Evolutionary conservation across 306 rosid species (phyloP), one percentile per base, ranked within the genome.

Genomic region (Crotalaria pallida): DNA sequence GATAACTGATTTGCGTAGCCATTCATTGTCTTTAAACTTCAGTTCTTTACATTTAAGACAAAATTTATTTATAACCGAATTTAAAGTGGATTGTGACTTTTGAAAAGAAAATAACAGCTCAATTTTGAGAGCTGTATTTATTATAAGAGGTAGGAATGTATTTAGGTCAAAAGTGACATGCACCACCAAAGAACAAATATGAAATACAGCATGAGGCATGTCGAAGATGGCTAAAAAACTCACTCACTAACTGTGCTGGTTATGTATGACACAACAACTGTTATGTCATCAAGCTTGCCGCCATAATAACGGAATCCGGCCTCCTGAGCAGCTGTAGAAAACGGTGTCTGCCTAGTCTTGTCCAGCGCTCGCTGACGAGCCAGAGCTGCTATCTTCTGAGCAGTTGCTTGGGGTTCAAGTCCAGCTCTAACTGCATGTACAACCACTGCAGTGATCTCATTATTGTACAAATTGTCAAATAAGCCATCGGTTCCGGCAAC

Each of bases 231-330:
- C 7, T 13, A 5, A 31, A 31, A 31, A 31, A 31, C 36, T 31
- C 36, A 31, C 36, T 31, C 36, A 31, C 41, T 65, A 12, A 24
- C 34, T 18, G 79, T 83, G 67, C 79, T 81, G 36, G 85, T 33
- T 61, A 94, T 49, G 79, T 84, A 89, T 11, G 97, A 89, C 58
- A 95, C 90, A 18, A 91, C 88, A 45, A 89, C 96, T 4, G 96
- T 91, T 16, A 89, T 77, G 83, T 91, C 99, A 41, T 95, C 99
- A 67, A 91, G 96, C 80, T 95, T 95, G 69, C 99, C 97, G 6
- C 99, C 99, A 19, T 77, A 71, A 71, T 80, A 91, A 45, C 85
- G 88, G 84, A 72, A 89, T 24, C 97, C 99, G 3, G 95, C 96
- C 36, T 95, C 96, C 22, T 86, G 96, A 71, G 97, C 96, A 33